These are phyloP conservation scores for Phytophthora macrochlamydospora DNA, from an alignment of 352 stramenopile species.

Conservation along the genomic window DNA sequence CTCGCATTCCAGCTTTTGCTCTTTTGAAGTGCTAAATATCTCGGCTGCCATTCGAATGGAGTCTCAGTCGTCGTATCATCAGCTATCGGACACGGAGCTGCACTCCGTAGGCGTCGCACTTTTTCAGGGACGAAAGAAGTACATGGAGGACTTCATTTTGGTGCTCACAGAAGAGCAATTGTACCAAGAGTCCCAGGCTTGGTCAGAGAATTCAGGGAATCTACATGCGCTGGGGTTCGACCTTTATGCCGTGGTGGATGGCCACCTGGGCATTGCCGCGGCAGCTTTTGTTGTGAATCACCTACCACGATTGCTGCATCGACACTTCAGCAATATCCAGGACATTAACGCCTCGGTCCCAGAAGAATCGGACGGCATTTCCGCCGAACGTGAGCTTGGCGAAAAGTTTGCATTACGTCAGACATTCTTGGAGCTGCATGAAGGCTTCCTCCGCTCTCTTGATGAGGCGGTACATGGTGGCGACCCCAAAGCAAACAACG, in stretches of 20 bases:
- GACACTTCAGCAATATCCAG: slow-evolving; percentile 31
- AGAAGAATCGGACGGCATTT: background rate
- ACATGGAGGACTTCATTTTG: slow-evolving; percentile 92
- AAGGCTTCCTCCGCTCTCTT: slow-evolving; percentile 48
- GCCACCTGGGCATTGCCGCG: slow-evolving; percentile 91
- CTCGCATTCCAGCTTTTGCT: slow-evolving; percentile 54
- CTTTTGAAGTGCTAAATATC: slow-evolving; percentile 46
- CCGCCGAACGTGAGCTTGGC: slow-evolving; percentile 36
- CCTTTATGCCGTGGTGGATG: slow-evolving; percentile 96
- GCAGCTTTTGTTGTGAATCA: slow-evolving; percentile 79
- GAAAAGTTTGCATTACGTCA: slow-evolving; percentile 70
- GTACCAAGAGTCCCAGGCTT: slow-evolving; percentile 1
- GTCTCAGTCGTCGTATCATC: slow-evolving; percentile 17
- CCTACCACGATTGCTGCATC: slow-evolving; percentile 37
- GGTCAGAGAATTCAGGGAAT: background rate
- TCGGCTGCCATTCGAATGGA: slow-evolving; percentile 26
- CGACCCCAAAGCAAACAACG: slow-evolving; percentile 8
- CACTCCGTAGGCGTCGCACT: slow-evolving; percentile 48
- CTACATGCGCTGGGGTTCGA: slow-evolving; percentile 52
- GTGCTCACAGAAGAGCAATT: slow-evolving; percentile 39
- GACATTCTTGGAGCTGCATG: slow-evolving; percentile 76
- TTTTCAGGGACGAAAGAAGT: slow-evolving; percentile 92
- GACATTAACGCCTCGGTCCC: background rate
- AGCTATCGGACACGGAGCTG: slow-evolving; percentile 3
- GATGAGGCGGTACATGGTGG: slow-evolving; percentile 16